A percentile compares a stretch with the other conserved stretches of the same genome.
Evolutionary conservation across 352 stramenopile species (phyloP).

Genomic region (Globisporangium viniferum): DNA sequence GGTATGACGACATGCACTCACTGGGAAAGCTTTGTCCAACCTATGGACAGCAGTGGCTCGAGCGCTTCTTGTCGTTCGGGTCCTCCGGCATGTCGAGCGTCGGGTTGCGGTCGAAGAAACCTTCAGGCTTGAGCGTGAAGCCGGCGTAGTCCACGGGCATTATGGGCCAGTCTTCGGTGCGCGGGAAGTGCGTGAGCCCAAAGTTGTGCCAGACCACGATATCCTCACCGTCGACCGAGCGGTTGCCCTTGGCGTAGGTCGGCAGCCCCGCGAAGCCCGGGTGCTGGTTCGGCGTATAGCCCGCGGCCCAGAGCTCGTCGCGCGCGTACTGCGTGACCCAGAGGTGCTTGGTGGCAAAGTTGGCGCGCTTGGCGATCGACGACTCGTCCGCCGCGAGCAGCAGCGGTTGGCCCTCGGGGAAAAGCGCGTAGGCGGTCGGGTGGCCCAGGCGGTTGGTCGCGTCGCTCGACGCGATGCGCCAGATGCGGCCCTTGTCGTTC

Average conservation of each 20-base stretch:
- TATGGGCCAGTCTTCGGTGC: conserved; percentile 69
- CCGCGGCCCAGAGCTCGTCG: conserved; percentile 61
- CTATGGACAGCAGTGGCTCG: conserved; percentile 26
- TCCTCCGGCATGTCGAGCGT: conserved; percentile 47
- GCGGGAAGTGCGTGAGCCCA: conserved; percentile 64
- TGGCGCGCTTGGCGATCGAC: conserved; percentile 47
- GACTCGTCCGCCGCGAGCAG: conserved; percentile 48
- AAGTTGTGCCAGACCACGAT: conserved; percentile 80
- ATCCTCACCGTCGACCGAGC: conserved; percentile 53
- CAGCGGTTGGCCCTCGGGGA: conserved; percentile 48
- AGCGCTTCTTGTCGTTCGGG: conserved; percentile 36
- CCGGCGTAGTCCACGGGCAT: conserved; percentile 73
- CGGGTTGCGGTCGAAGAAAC: conserved; percentile 62
- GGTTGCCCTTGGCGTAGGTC: conserved; percentile 48
- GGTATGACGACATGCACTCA: neutral
- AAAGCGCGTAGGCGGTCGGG: conserved; percentile 51
- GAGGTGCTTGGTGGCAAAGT: conserved; percentile 62
- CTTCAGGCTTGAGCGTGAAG: conserved; percentile 67
- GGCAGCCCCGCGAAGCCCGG: conserved; percentile 46
- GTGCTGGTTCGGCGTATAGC: conserved; percentile 69
- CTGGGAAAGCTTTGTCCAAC: neutral
- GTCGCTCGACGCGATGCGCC: conserved; percentile 62
- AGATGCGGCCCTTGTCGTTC: conserved; percentile 47
- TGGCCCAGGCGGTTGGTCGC: conserved; percentile 52
- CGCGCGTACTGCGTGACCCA: conserved; percentile 68